These are phyloP conservation scores for Monosporascus sp. DNA, from an alignment of 2,329 filamentous ascomycete species.

Conservation along the genomic window DNA sequence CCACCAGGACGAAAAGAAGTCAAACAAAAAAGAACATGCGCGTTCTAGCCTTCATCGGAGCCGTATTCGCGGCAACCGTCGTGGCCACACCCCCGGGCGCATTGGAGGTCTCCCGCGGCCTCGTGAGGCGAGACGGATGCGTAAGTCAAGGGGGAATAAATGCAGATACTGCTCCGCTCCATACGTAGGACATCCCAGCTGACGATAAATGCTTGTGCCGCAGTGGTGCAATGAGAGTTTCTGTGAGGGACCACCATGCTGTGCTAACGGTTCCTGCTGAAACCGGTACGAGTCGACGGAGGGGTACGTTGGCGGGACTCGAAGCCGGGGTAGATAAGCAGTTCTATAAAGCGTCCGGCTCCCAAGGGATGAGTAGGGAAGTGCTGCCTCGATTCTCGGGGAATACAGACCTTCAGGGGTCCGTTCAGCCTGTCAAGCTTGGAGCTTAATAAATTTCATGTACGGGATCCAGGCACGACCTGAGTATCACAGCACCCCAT, in stretches of 20 bases:
- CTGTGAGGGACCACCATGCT: slow-evolving; percentile 1
- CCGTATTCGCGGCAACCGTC: neutral
- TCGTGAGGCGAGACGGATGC: neutral
- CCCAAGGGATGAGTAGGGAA: too few species aligned
- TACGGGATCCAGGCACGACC: neutral
- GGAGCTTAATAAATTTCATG: neutral
- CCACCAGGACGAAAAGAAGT: neutral
- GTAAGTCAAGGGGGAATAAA: neutral
- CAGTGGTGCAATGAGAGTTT: slow-evolving; percentile 1
- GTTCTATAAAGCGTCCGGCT: too few species aligned
- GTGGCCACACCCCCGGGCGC: neutral
- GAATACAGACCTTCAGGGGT: neutral
- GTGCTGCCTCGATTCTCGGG: neutral
- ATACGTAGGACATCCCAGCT: neutral
- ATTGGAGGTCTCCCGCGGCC: neutral
- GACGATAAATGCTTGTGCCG: neutral
- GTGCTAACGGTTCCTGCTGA: slow-evolving; percentile 3
- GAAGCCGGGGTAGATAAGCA: neutral
- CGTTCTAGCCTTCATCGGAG: neutral
- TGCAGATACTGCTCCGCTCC: neutral
- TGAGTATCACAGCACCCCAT: neutral
- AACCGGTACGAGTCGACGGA: neutral
- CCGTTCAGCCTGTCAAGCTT: neutral
- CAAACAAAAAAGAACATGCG: neutral
- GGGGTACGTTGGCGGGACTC: neutral